Evolutionary conservation across 1,139 yeast genomes (phyloP).

Genomic region (Pichia sorboxylosa): DNA sequence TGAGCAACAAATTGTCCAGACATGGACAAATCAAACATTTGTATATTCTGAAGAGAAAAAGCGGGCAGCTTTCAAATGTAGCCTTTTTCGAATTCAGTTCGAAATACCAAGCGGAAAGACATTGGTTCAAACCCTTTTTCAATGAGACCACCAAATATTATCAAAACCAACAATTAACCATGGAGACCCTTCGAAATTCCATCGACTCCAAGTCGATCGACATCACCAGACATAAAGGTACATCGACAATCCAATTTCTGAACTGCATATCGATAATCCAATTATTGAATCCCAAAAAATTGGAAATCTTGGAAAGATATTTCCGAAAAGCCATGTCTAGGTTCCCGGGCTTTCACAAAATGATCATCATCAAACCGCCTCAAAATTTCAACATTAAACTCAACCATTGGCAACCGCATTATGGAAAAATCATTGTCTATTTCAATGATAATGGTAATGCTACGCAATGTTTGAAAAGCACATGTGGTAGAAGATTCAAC

Average conservation of each 20-base stretch:
- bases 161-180: conserved; percentile 14
- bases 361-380: conserved; percentile 60
- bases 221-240: conserved; percentile 26
- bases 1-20: too few species aligned
- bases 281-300: conserved; percentile 39
- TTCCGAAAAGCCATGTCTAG: conserved; percentile 40
- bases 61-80: too few species aligned
- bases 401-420: conserved; percentile 42
- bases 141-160: conserved; percentile 22
- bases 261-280: conserved; percentile 61
- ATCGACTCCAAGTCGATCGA: conserved; percentile 4
- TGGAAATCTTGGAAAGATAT: conserved; percentile 40
- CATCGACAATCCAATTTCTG: conserved; percentile 52
- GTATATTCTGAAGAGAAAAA: too few species aligned
- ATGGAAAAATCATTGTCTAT: conserved; percentile 64
- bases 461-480: conserved; percentile 42
- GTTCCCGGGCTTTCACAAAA: conserved; percentile 41
- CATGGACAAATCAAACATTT: too few species aligned
- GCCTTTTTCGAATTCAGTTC: conserved; percentile 13
- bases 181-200: conserved; percentile 11
- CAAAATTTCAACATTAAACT: conserved; percentile 34
- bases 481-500: conserved; percentile 59
- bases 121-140: conserved; percentile 25
- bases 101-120: background rate
- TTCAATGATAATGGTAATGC: conserved; percentile 46